Conservation (phyloP, 768 basidiomycete species). For the Suillus weaverae region DNA sequence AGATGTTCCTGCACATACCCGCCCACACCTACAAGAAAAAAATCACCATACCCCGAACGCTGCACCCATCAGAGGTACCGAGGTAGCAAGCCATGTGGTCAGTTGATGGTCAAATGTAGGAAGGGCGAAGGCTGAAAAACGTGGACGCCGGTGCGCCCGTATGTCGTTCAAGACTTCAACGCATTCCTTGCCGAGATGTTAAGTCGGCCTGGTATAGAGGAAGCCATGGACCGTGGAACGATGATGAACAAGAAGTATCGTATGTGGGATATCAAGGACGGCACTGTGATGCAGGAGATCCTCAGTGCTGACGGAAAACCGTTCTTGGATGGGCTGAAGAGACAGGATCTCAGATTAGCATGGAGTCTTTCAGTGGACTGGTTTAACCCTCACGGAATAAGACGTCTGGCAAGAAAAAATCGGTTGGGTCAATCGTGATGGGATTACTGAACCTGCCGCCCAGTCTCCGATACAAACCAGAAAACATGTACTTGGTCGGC, state of each 20-base stretch:
- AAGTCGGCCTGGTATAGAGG: slow-evolving; percentile 27
- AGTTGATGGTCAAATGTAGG: slow-evolving; percentile 4
- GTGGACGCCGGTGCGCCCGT: slow-evolving; percentile 15
- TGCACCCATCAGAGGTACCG: slow-evolving; percentile 21
- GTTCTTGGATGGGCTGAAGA: slow-evolving; percentile 14
- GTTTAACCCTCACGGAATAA: slow-evolving; percentile 38
- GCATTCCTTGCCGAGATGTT: slow-evolving; percentile 29
- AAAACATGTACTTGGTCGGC: slow-evolving; percentile 41
- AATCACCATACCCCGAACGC: slow-evolving; percentile 17
- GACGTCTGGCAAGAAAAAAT: slow-evolving; percentile 28
- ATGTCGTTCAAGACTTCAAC: slow-evolving; percentile 28
- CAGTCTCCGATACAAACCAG: slow-evolving; percentile 26
- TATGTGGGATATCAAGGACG: slow-evolving; percentile 30
- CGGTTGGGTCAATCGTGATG: slow-evolving; percentile 16
- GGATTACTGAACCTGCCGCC: slow-evolving; percentile 35
- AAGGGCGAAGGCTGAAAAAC: background rate
- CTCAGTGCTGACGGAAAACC: slow-evolving; percentile 25
- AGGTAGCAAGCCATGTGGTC: slow-evolving; percentile 18
- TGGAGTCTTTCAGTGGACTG: slow-evolving; percentile 38
- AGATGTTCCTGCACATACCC: slow-evolving; percentile 28
- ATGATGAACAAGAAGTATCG: background rate
- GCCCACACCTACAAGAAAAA: background rate
- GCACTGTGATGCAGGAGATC: slow-evolving; percentile 24
- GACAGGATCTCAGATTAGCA: slow-evolving; percentile 12
- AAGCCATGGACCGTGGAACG: slow-evolving; percentile 23